Conservation (phyloP, 768 basidiomycete species). For the Macrolepiota albuminosa region DNA sequence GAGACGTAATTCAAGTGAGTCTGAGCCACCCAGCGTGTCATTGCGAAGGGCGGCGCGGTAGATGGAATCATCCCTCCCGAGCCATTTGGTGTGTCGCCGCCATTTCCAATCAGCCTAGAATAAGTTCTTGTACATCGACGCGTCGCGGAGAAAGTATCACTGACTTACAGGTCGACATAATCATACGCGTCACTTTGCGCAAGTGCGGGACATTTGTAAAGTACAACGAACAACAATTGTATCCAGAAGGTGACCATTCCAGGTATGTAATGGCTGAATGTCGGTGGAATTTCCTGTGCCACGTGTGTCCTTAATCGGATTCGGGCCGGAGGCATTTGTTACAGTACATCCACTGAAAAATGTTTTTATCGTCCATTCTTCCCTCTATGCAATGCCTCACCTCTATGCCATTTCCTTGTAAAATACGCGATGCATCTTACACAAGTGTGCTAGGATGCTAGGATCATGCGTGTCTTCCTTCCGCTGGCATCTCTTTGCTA, state of each 20-base stretch:
- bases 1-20: conserved; percentile 76
- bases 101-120: conserved; percentile 60
- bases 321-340: too few relatives aligned
- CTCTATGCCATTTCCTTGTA: too few relatives aligned
- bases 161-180: conserved; percentile 26
- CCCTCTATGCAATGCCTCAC: too few relatives aligned
- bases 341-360: too few relatives aligned
- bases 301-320: background rate
- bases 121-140: too few relatives aligned
- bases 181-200: conserved; percentile 20
- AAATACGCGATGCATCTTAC: too few relatives aligned
- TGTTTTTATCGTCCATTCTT: too few relatives aligned
- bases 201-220: background rate
- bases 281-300: background rate
- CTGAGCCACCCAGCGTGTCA: conserved; percentile 85
- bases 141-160: background rate
- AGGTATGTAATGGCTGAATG: too few relatives aligned
- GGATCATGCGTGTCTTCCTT: too few relatives aligned
- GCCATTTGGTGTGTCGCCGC: conserved; percentile 63
- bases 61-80: conserved; percentile 79
- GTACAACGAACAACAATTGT: background rate
- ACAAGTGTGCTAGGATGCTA: too few relatives aligned
- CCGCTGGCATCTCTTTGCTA: too few relatives aligned
- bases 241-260: background rate
- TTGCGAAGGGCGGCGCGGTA: conserved; percentile 73